Evolutionary conservation across 1,284 basidiomycete genomes (phyloP).

Genomic region (Macrocystidia cucumis): DNA sequence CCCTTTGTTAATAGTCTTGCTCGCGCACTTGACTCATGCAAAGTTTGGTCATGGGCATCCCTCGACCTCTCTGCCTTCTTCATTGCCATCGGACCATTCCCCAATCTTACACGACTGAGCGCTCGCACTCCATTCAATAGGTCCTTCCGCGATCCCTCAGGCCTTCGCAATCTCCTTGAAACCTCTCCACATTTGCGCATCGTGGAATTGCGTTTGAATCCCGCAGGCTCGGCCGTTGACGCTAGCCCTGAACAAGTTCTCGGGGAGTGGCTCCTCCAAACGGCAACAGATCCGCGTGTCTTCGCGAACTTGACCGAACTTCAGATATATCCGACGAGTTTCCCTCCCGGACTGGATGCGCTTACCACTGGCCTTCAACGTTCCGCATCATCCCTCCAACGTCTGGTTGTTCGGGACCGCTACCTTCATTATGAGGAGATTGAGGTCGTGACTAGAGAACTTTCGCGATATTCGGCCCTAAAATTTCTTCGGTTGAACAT

Average conservation of each 20-base stretch:
- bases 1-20: conserved; percentile 28
- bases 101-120: conserved; percentile 21
- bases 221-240: conserved; percentile 20
- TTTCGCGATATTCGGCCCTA: conserved; percentile 16
- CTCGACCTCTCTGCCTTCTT: conserved; percentile 29
- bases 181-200: conserved; percentile 21
- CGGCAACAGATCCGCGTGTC: conserved; percentile 15
- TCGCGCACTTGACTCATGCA: conserved; percentile 21
- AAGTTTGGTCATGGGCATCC: conserved; percentile 27
- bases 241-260: conserved; percentile 20
- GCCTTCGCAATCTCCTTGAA: conserved; percentile 23
- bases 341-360: conserved; percentile 22
- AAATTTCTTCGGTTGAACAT: conserved; percentile 25
- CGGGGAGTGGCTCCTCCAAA: conserved; percentile 21
- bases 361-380: conserved; percentile 21
- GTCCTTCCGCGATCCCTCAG: conserved; percentile 25
- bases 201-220: conserved; percentile 30
- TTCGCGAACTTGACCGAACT: conserved; percentile 23
- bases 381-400: conserved; percentile 21
- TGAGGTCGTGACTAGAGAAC: conserved; percentile 15
- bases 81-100: conserved; percentile 20
- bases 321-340: conserved; percentile 29
- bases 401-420: conserved; percentile 27
- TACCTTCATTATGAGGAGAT: conserved; percentile 27
- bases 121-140: conserved; percentile 31